These are phyloP conservation scores for Fomitopsis palustris DNA, from an alignment of 1,284 basidiomycete species.

Conservation along the genomic window DNA sequence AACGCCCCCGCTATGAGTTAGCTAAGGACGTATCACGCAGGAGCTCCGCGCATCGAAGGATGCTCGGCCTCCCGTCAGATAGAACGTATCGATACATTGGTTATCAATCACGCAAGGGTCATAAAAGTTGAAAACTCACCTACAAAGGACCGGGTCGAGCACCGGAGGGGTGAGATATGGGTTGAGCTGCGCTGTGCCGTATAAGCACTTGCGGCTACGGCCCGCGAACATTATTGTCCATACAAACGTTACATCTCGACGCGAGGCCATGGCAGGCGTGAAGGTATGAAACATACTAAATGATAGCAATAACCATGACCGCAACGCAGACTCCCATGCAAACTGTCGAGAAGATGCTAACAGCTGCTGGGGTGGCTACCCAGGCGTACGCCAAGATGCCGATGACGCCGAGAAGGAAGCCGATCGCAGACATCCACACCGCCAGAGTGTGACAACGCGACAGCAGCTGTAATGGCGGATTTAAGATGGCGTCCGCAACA, in stretches of 20 bases:
- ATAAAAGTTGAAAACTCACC: neutral
- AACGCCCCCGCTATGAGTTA: neutral
- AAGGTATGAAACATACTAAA: neutral
- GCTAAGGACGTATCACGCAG: neutral
- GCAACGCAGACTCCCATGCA: constrained; percentile 26
- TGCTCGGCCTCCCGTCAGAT: neutral
- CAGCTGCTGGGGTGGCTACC: constrained; percentile 26
- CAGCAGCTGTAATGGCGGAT: constrained; percentile 29
- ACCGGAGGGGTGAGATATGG: no score
- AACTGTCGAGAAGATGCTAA: constrained; percentile 30
- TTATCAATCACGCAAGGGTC: neutral
- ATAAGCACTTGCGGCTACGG: neutral
- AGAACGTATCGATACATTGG: neutral
- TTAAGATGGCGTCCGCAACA: constrained; percentile 8
- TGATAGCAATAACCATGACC: constrained; percentile 18
- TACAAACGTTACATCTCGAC: neutral
- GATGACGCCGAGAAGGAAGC: constrained; percentile 31
- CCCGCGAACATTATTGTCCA: neutral
- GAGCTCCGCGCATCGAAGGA: neutral
- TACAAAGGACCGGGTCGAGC: no score
- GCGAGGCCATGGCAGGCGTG: neutral
- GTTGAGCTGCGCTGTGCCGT: neutral
- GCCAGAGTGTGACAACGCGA: constrained; percentile 30
- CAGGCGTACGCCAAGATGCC: constrained; percentile 35
- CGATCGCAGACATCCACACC: constrained; percentile 26